A percentile compares a stretch with the other conserved stretches of the same genome.
Evolutionary conservation across 495 filamentous ascomycete genomes (phyloP).

Genomic region (Aspergillus nidulans): DNA sequence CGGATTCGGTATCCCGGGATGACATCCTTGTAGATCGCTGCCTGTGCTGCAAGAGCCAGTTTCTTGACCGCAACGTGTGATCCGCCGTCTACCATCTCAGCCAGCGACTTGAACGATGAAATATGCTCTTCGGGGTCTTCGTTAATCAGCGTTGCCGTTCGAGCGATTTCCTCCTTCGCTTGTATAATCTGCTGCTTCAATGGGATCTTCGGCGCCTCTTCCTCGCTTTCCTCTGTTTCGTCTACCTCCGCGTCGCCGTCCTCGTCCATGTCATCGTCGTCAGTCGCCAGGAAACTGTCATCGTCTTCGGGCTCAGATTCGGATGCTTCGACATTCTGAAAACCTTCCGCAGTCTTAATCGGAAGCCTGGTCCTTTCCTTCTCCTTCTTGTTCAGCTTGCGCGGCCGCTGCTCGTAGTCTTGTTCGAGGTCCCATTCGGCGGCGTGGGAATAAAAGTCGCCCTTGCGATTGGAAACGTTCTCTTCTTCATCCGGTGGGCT

Average conservation of each 20-base stretch:
- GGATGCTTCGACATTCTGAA: conserved; percentile 53
- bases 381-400: conserved; percentile 66
- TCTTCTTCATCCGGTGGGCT: conserved; percentile 46
- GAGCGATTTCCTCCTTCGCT: conserved; percentile 89
- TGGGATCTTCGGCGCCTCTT: conserved; percentile 58
- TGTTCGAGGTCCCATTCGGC: conserved; percentile 84
- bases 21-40: conserved; percentile 90
- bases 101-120: conserved; percentile 69
- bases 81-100: conserved; percentile 60
- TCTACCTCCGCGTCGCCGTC: conserved; percentile 56
- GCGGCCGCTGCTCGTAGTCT: conserved; percentile 75
- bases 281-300: conserved; percentile 50
- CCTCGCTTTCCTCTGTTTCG: conserved; percentile 48
- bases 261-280: conserved; percentile 37
- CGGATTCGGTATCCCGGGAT: conserved; percentile 96
- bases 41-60: conserved; percentile 75
- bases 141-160: conserved; percentile 73
- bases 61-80: conserved; percentile 71
- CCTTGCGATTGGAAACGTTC: conserved; percentile 28
- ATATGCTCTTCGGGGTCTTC: conserved; percentile 91
- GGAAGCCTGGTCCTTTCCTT: conserved; percentile 72
- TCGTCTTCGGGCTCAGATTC: conserved; percentile 44
- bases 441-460: conserved; percentile 38
- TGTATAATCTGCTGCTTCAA: conserved; percentile 72
- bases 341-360: conserved; percentile 73